Evolutionary conservation across 2,329 filamentous ascomycete genomes (phyloP), one percentile per base, ranked within the genome.

Genomic region (Nannizziopsis barbatae): DNA sequence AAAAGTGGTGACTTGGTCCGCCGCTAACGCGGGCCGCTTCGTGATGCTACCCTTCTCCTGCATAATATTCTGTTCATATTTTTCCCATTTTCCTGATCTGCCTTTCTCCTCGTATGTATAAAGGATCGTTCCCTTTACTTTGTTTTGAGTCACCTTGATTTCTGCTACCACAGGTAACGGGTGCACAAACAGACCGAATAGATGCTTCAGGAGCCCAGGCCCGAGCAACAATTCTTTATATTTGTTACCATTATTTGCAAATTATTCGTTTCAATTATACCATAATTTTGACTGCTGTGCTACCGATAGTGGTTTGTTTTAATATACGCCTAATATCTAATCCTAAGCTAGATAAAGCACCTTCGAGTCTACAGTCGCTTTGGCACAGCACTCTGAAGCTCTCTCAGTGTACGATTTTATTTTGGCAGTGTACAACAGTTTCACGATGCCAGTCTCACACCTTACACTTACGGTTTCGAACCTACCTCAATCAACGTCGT

Each of bases 401-500:
- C 22, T 27, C 22, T 27, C 22, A 27, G 22, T 27, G 22, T 27
- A 27, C 14, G 15, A 14, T 45, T 20, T 11, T 10, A 32, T 12
- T 40, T 40, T 5, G 31, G 27, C 33, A 39, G 43, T 45, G 43
- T 45, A 40, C n/a, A 45, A 45, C 36, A 45, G 42, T 27, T 15
- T 18, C 45, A 46, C 11, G 12, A 82, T 82, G 79, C 77, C 78
- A 50, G 66, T 80, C 56, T 77, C 77, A 38, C 77, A 80, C 60
- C 72, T 81, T 52, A 78, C 76, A 52, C 70, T 82, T 53, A 80
- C 77, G 33, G 87, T 94, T 60, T 81, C 80, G 52, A 81, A 89
- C 65, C 78, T 94, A 47, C 79, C 86, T 47, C 79, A 81, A 32
- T 84, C 87, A 2, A 80, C 83, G 43, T 92, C 86, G 6, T 94